Evolutionary conservation across 2,329 filamentous ascomycete species (phyloP), one percentile per base, ranked within the genome.

Genomic region (Pseudogymnoascus sp.): DNA sequence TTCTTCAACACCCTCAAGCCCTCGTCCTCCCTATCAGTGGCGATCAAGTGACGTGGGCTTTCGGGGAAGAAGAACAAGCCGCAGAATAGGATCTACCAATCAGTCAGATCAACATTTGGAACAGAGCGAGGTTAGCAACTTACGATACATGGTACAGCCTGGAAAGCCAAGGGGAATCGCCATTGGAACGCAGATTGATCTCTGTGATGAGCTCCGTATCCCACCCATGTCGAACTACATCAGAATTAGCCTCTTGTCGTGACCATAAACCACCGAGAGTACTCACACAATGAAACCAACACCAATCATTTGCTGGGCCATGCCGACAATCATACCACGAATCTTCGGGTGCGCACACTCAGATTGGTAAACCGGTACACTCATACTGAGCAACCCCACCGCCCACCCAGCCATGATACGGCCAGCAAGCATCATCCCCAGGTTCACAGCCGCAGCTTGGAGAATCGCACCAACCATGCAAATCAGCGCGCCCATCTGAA

Each of bases 281-380:
- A 55, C 49, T 55, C 8, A 83, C 16, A 81, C 77, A 4, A 87
- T 75, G 43, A 82, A 76, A 61, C 85, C 84, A 35, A 87, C 77
- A 9, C 83, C 84, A 23, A 87, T 70, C 83, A 87, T 86, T 69
- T 86, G 85, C 66, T 87, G 84, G 70, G 86, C 83, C 11, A 87
- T 72, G 12, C 80, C 78, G 12, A 83, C 86, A 33, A 87, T 77
- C 65, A 80, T 77, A 28, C 85, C 84, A 71, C 84, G 81, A 66
- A 87, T 87, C 64, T 77, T 78, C 2, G 84, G 84, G 71, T 87
- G 84, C 5, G 82, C 81, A 55, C 87, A 73, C 67, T 88, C 85
- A 16, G 83, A 83, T 68, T 87, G 84, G 69, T 87, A 87, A 0
- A 87, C 70, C 1, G 84, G 84, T 45, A 87, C 76, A 65, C 87